Conservation (phyloP, 805 yeast genomes). For the Kuraishia molischiana region DNA sequence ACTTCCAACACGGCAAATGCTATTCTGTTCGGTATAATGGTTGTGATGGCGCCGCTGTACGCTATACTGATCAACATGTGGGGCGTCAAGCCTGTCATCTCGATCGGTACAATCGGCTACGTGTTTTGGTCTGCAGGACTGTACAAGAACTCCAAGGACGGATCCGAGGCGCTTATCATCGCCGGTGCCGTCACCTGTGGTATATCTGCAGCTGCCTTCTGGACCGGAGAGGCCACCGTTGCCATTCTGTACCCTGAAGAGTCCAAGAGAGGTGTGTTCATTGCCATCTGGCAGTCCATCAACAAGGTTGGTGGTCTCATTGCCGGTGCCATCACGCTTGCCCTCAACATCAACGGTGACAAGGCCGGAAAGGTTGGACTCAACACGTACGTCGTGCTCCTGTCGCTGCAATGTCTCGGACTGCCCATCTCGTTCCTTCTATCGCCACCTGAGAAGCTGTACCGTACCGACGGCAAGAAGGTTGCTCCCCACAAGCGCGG, state of each 20-base stretch:
- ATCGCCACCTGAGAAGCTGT: conserved; percentile 16
- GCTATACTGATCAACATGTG: conserved; percentile 13
- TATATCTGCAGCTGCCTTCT: conserved; percentile 15
- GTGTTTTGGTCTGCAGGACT: conserved; percentile 16
- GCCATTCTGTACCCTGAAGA: conserved; percentile 15
- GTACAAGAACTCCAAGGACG: conserved; percentile 15
- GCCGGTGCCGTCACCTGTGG: conserved; percentile 16
- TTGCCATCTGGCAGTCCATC: conserved; percentile 17
- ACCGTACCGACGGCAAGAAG: conserved; percentile 17
- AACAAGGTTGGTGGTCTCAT: conserved; percentile 16
- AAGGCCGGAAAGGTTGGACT: conserved; percentile 13
- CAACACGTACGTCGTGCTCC: conserved; percentile 14
- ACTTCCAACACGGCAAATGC: conserved; percentile 11
- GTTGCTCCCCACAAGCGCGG: not conserved
- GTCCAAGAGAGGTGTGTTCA: conserved; percentile 14
- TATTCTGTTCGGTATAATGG: conserved; percentile 11
- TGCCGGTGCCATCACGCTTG: conserved; percentile 15
- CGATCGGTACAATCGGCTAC: conserved; percentile 15
- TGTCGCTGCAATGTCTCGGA: conserved; percentile 17
- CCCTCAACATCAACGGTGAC: conserved; percentile 8
- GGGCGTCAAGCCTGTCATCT: conserved; percentile 11
- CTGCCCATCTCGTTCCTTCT: conserved; percentile 11
- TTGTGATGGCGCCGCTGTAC: conserved; percentile 10
- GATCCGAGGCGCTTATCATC: conserved; percentile 14
- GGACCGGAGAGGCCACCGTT: conserved; percentile 18